A percentile compares a stretch with the other conserved stretches of the same genome.
Evolutionary conservation across 768 basidiomycete species (phyloP).

Genomic region (Serendipita sp.): DNA sequence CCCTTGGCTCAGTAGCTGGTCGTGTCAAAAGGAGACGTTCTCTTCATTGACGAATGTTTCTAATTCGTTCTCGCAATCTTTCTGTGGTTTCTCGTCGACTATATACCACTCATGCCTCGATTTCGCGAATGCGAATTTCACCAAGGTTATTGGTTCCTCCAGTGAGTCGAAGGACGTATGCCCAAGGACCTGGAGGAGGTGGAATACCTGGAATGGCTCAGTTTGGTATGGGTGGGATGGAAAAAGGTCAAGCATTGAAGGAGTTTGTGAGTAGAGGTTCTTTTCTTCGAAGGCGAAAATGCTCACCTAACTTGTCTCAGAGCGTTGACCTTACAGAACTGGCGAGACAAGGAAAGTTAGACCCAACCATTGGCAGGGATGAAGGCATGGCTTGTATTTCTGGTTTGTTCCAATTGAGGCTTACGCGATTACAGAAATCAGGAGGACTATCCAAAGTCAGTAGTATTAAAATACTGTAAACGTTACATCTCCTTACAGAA

Average conservation of each 20-base stretch:
- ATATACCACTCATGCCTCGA: background rate
- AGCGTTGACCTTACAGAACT: conserved; percentile 73
- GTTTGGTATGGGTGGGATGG: conserved; percentile 7
- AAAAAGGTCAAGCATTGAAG: conserved; percentile 75
- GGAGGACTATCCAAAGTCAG: conserved; percentile 70
- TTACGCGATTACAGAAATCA: conserved; percentile 42
- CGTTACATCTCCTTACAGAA: background rate
- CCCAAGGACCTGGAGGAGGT: conserved; percentile 6
- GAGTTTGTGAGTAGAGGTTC: conserved; percentile 41
- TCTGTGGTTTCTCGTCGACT: background rate
- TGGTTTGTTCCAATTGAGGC: background rate
- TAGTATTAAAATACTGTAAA: background rate
- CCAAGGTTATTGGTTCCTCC: background rate
- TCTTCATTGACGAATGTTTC: conserved; percentile 3
- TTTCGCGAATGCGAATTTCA: background rate
- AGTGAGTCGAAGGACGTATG: background rate
- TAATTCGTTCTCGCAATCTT: background rate
- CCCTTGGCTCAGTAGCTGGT: too few species aligned
- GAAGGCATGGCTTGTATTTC: conserved; percentile 36
- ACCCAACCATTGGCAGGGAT: conserved; percentile 80
- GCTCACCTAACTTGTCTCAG: conserved; percentile 22
- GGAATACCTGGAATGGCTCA: conserved; percentile 2
- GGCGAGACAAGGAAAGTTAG: conserved; percentile 70
- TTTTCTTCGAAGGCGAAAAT: background rate
- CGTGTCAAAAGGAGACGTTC: background rate